Conservation (phyloP, 2,329 filamentous ascomycete species). For the Scytalidium sp. region DNA sequence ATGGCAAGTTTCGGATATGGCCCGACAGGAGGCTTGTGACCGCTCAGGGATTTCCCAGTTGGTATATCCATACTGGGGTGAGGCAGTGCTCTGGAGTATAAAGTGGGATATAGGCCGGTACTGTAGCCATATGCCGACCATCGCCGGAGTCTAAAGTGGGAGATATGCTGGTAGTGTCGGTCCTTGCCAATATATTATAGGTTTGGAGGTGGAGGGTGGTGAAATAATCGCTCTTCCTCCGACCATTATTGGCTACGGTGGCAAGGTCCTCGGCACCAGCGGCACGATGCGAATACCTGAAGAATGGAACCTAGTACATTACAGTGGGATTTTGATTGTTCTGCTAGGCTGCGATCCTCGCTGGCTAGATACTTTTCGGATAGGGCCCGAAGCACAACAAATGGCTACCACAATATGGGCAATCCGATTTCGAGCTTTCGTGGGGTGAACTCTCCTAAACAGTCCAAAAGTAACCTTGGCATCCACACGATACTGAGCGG, state of each 20-base stretch:
- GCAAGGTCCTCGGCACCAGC: not conserved
- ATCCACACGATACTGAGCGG: not conserved
- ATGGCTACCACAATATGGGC: not conserved
- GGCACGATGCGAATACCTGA: not conserved
- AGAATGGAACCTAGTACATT: not conserved
- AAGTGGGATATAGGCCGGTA: not conserved
- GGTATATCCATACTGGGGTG: not conserved
- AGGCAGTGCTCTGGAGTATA: not conserved
- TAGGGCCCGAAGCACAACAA: not conserved
- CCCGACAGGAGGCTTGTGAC: not conserved
- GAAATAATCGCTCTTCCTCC: not conserved
- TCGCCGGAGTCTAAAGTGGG: conserved; percentile 41
- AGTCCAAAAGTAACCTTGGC: not conserved
- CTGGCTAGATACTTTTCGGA: not conserved
- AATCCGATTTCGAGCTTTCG: not conserved
- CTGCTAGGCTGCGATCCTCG: not conserved
- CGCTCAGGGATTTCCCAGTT: not conserved
- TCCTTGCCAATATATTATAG: conserved; percentile 42
- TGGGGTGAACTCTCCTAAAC: not conserved
- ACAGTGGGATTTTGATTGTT: not conserved
- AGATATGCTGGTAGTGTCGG: conserved; percentile 42
- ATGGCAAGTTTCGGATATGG: not conserved
- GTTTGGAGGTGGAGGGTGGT: conserved; percentile 8
- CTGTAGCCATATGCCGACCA: not conserved
- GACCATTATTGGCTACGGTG: not conserved